phyloP scores from a whole-genome alignment of 257 asterid genomes.

The Buddleja alternifolia region DNA sequence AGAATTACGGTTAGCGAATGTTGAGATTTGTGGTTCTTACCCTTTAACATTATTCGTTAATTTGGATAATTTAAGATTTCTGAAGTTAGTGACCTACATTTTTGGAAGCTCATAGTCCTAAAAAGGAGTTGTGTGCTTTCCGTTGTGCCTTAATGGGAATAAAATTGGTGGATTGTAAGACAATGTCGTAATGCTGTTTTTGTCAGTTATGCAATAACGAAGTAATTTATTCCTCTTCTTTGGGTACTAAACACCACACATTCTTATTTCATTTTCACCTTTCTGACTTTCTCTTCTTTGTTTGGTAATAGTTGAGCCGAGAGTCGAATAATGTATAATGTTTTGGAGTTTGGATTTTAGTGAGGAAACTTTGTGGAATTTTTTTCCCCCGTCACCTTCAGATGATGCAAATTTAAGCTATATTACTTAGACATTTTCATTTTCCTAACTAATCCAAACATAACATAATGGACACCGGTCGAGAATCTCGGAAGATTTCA shows the following conservation, averaged over 20 bases:
- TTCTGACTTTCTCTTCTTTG: background rate
- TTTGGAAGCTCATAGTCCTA: conserved; percentile 16
- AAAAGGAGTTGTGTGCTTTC: conserved; percentile 8
- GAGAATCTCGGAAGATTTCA: background rate
- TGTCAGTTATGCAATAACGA: background rate
- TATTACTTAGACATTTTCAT: too few relatives aligned
- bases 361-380: too few relatives aligned
- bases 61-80: too few relatives aligned
- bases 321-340: background rate
- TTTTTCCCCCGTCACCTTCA: too few relatives aligned
- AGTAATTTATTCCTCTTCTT: conserved; percentile 1
- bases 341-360: background rate
- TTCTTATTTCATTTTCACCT: background rate
- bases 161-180: background rate
- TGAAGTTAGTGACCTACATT: background rate
- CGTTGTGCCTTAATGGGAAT: background rate
- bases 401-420: too few relatives aligned
- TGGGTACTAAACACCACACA: background rate
- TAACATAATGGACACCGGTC: background rate
- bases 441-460: too few relatives aligned
- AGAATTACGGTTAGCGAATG: background rate
- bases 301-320: conserved; percentile 1
- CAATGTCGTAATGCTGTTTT: conserved; percentile 10
- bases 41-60: too few relatives aligned
- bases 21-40: too few relatives aligned